phyloP scores from a whole-genome alignment of 768 basidiomycete species.

The Antrodiella citrinella region DNA sequence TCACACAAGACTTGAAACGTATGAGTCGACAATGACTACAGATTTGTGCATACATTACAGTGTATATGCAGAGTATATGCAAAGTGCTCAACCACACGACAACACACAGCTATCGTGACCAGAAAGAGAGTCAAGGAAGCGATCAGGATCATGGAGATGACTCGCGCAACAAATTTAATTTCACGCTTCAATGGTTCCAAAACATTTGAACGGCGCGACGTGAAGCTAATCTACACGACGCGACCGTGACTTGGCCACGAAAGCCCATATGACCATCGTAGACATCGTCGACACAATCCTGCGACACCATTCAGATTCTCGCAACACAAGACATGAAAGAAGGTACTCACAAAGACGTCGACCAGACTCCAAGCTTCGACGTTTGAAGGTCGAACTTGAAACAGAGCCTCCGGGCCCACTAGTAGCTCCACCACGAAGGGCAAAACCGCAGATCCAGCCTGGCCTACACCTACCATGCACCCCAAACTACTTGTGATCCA shows the following conservation, averaged over 20 bases:
- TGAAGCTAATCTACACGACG: slow-evolving; percentile 14
- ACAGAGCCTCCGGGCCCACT: no score
- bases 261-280: slow-evolving; percentile 45
- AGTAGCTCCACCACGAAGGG: slow-evolving; percentile 71
- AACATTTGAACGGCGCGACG: no score
- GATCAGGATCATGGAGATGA: neutral
- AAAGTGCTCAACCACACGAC: no score
- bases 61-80: no score
- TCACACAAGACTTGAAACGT: no score
- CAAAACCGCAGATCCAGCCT: slow-evolving; percentile 62
- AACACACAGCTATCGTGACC: no score
- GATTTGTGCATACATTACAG: no score
- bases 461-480: slow-evolving; percentile 38
- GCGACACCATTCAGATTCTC: neutral
- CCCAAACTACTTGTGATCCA: slow-evolving; percentile 42
- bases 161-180: neutral
- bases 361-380: slow-evolving; percentile 49
- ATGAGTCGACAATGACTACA: no score
- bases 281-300: slow-evolving; percentile 58
- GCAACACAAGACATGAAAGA: neutral
- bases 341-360: slow-evolving; percentile 50
- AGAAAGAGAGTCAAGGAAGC: neutral
- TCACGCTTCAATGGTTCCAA: neutral
- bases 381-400: no score
- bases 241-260: slow-evolving; percentile 37